Conservation (phyloP, 2,329 filamentous ascomycete genomes). For the Diplodia intermedia region DNA sequence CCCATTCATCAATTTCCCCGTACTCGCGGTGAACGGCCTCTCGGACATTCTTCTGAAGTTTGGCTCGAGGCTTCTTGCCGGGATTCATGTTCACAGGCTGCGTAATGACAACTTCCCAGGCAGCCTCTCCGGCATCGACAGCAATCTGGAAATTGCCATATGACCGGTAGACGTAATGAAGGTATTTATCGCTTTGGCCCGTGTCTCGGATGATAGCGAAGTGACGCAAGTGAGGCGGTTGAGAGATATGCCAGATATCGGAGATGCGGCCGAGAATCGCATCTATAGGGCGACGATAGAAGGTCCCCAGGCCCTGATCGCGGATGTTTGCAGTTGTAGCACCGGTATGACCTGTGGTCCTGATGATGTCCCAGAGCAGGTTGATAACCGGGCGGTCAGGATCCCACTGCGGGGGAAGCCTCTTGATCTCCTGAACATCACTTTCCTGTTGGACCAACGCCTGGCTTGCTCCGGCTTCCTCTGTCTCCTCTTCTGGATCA, state of each 20-base stretch:
- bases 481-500: slow-evolving; percentile 38
- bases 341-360: slow-evolving; percentile 56
- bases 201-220: slow-evolving; percentile 64
- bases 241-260: slow-evolving; percentile 64
- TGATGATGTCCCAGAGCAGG: slow-evolving; percentile 58
- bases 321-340: slow-evolving; percentile 55
- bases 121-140: slow-evolving; percentile 57
- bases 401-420: slow-evolving; percentile 60
- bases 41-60: slow-evolving; percentile 34
- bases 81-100: slow-evolving; percentile 42
- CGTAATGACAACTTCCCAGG: slow-evolving; percentile 60
- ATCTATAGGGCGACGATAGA: slow-evolving; percentile 64
- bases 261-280: slow-evolving; percentile 60
- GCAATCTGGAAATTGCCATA: slow-evolving; percentile 60
- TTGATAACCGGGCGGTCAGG: slow-evolving; percentile 61
- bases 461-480: slow-evolving; percentile 39
- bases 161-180: slow-evolving; percentile 64
- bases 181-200: slow-evolving; percentile 50
- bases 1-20: slow-evolving; percentile 55
- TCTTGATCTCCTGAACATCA: slow-evolving; percentile 40
- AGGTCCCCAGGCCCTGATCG: slow-evolving; percentile 54
- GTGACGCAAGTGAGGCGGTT: slow-evolving; percentile 64
- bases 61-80: slow-evolving; percentile 31
- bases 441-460: slow-evolving; percentile 37
- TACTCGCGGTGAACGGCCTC: slow-evolving; percentile 31